Percentiles rank a stretch among this genome's conserved stretches.
Evolutionary conservation across 257 asterid genomes (phyloP).

Genomic region (Ajuga chamaepitys): DNA sequence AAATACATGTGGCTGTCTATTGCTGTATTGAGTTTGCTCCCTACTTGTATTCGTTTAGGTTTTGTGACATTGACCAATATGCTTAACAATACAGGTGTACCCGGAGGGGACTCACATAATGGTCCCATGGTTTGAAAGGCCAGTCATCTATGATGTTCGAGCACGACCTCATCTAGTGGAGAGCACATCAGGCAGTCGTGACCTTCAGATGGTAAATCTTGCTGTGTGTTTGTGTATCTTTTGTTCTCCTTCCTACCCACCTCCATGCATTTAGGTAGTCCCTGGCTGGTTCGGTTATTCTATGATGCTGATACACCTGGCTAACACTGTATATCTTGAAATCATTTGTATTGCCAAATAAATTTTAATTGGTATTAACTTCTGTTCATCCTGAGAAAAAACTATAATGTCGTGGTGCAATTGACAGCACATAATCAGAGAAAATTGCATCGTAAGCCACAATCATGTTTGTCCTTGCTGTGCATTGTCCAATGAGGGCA

Average conservation of each 20-base stretch:
- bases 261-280: neutral
- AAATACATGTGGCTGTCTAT: neutral
- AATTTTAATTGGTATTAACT: neutral
- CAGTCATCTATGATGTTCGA: conserved; percentile 80
- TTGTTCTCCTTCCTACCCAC: neutral
- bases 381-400: neutral
- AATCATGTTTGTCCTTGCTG: neutral
- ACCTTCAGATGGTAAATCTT: conserved; percentile 78
- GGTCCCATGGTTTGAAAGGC: conserved; percentile 96
- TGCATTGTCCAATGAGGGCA: neutral
- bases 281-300: neutral
- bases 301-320: neutral
- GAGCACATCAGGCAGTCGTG: conserved; percentile 94
- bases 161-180: conserved; percentile 93
- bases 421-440: neutral
- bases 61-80: neutral
- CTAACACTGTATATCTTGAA: neutral
- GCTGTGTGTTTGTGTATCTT: neutral
- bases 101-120: conserved; percentile 94
- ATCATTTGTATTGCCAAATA: neutral
- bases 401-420: neutral
- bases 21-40: neutral
- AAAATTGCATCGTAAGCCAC: neutral
- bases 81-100: conserved; percentile 44
- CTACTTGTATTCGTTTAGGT: neutral